Evolutionary conservation across 2,329 filamentous ascomycete species (phyloP), one percentile per base, ranked within the genome.

Genomic region (Myotisia sp.): DNA sequence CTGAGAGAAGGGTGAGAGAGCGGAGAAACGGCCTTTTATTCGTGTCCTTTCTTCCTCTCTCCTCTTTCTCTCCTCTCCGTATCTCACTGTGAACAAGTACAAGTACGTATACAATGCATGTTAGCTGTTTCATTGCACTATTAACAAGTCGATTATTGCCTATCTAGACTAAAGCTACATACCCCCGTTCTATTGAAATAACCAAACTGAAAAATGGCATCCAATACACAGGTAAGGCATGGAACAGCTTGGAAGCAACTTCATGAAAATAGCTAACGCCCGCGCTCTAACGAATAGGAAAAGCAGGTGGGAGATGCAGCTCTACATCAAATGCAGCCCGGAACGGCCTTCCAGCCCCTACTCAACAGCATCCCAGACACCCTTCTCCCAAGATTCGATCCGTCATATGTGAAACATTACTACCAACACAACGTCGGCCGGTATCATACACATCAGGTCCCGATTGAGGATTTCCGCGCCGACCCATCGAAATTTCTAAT

Each of bases 401-500:
- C 58, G 2, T 44, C 51, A 23, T 64, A 59, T 33, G 48, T 60
- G 17, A 50, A 58, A 31, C 50, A 61, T 45, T 59, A 61, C 44
- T 56, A 60, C 37, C 56, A 55, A 36, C 56, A 60, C 46, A 60
- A 56, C 35, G 55, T 48, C 2, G 59, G 58, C 8, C 55, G 58
- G 20, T 46, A 60, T 3, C 51, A 59, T 32, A 61, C 56, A 1
- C 59, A 63, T 28, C 57, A 64, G 45, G 44, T 59, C 5, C 55
- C 54, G 6, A 60, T 59, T 20, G 51, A 58, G 33, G 48, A 54
- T 5, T 59, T 52, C 36, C 55, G 58, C 30, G 51, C 50, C 13
- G 47, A 62, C 26, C 59, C 59, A 14, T 39, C 43, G n/a, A 55
- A 54, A 33, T 62, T 60, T 40, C 41, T 43, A 10, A 54, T 52